These are phyloP conservation scores for Fusarium illudens DNA, from an alignment of 2,329 filamentous ascomycete species.

Conservation along the genomic window DNA sequence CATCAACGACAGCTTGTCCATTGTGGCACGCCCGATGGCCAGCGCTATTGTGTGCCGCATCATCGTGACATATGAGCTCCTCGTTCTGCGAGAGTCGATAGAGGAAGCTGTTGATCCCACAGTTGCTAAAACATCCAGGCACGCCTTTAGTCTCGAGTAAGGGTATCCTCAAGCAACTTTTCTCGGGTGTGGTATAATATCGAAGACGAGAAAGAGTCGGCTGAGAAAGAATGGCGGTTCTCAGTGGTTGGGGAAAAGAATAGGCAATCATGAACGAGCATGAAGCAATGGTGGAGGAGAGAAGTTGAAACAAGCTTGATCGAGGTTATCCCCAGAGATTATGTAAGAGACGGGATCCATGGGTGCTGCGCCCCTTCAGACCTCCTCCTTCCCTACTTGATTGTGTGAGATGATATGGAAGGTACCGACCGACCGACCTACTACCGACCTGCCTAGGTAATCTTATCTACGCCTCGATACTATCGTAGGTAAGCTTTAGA, in stretches of 20 bases:
- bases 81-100: slow-evolving; percentile 11
- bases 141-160: slow-evolving; percentile 7
- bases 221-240: not conserved
- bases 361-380: not conserved
- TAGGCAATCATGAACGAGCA: not conserved
- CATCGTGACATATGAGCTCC: slow-evolving; percentile 10
- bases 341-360: not conserved
- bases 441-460: not conserved
- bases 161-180: not conserved
- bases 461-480: no score
- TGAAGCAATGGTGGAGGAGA: not conserved
- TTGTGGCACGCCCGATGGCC: slow-evolving; percentile 10
- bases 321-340: not conserved
- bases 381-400: not conserved
- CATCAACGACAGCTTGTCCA: slow-evolving; percentile 11
- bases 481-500: no score
- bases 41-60: slow-evolving; percentile 10
- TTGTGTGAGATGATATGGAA: not conserved
- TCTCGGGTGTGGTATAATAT: not conserved
- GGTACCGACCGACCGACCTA: not conserved
- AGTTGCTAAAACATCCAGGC: not conserved
- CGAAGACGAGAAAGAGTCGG: not conserved
- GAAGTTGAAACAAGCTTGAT: not conserved
- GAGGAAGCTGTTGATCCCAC: slow-evolving; percentile 6
- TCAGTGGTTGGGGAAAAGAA: not conserved